Conservation (phyloP, 2,329 filamentous ascomycete species). For the Monosporascus cannonballus region DNA sequence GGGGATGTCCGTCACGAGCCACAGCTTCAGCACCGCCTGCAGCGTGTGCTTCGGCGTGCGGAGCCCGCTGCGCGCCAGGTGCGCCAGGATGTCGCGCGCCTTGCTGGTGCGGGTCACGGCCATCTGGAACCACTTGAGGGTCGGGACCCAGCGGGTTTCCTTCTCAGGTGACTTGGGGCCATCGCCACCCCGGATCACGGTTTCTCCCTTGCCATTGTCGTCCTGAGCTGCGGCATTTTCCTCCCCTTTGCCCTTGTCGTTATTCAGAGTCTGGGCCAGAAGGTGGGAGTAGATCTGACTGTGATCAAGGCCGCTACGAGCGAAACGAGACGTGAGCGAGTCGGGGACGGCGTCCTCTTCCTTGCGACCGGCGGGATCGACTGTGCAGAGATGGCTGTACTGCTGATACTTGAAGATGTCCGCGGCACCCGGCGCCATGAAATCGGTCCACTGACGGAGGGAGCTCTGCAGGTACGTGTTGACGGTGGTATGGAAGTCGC, state of each 20-base stretch:
- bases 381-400: conserved; percentile 14
- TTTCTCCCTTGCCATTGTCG: no score
- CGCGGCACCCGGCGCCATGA: conserved; percentile 1
- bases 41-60: conserved; percentile 44
- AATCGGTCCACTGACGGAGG: conserved; percentile 1
- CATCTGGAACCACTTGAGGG: conserved; percentile 63
- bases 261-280: no score
- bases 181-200: conserved; percentile 14
- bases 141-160: conserved; percentile 45
- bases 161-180: no score
- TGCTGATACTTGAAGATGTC: not conserved
- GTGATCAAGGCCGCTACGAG: no score
- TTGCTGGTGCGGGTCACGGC: conserved; percentile 51
- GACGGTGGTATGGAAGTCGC: conserved; percentile 45
- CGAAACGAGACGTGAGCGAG: no score
- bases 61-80: conserved; percentile 52
- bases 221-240: no score
- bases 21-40: conserved; percentile 56
- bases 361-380: conserved; percentile 8
- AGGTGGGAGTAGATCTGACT: no score
- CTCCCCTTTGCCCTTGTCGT: no score
- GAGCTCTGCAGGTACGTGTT: conserved; percentile 37
- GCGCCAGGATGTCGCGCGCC: conserved; percentile 56
- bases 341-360: conserved; percentile 6
- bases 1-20: conserved; percentile 65